phyloP scores from a whole-genome alignment of 306 rosid species.

The Dalbergia cultrata region DNA sequence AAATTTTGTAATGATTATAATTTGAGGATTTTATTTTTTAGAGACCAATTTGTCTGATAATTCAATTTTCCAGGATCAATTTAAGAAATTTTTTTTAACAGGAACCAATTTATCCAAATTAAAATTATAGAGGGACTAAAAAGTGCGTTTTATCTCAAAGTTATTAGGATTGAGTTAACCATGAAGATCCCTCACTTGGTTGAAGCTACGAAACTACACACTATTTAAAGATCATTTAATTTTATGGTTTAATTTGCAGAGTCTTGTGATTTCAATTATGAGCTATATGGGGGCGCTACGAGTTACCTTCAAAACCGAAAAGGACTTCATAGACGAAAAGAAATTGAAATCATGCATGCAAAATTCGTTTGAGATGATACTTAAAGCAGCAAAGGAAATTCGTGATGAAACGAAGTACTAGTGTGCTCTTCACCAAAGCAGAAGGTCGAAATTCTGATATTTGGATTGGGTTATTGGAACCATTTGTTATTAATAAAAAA shows the following conservation, averaged over 20 bases:
- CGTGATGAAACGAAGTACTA: not conserved
- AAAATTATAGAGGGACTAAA: too few species aligned
- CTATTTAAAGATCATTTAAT: not conserved
- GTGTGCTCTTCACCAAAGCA: not conserved
- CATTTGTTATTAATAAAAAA: not conserved
- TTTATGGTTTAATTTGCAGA: slow-evolving; percentile 49
- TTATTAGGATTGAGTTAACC: too few species aligned
- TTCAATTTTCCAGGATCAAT: too few species aligned
- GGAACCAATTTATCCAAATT: too few species aligned
- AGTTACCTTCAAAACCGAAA: slow-evolving; percentile 53
- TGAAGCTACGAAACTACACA: not conserved
- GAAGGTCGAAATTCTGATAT: slow-evolving; percentile 11
- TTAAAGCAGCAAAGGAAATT: slow-evolving; percentile 46
- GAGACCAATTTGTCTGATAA: too few species aligned
- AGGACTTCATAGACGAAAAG: slow-evolving; percentile 53
- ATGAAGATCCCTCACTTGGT: not conserved
- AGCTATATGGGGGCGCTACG: slow-evolving; percentile 66
- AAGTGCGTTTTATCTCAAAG: too few species aligned
- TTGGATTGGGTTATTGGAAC: not conserved
- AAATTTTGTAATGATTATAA: too few species aligned
- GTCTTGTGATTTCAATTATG: slow-evolving; percentile 55
- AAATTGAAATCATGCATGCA: slow-evolving; percentile 59
- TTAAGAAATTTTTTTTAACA: too few species aligned
- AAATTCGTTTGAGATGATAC: slow-evolving; percentile 53
- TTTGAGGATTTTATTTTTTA: too few species aligned